Percentiles rank a stretch among this genome's conserved stretches.
Evolutionary conservation across 148 eudicot species (phyloP).

Genomic region (Persicaria maculosa): DNA sequence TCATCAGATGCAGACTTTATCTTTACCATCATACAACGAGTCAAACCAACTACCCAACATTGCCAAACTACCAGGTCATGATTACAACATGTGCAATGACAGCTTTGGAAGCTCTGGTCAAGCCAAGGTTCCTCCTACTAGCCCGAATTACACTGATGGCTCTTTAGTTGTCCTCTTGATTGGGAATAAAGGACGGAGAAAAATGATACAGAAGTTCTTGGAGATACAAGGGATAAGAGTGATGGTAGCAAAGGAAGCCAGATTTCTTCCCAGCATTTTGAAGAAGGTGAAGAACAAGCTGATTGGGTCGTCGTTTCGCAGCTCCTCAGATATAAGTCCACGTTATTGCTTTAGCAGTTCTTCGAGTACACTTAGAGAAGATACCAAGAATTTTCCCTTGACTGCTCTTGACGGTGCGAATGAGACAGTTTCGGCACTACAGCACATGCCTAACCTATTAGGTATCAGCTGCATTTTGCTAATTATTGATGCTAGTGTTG

Average conservation of each 20-base stretch:
- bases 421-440: neutral
- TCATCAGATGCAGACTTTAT: neutral
- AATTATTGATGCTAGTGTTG: slow-evolving; percentile 54
- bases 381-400: slow-evolving; percentile 6
- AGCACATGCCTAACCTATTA: neutral
- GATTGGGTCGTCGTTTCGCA: neutral
- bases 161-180: slow-evolving; percentile 57
- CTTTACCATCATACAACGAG: neutral
- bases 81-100: neutral
- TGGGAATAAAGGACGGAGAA: slow-evolving; percentile 41
- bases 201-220: slow-evolving; percentile 42
- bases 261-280: slow-evolving; percentile 25
- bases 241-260: slow-evolving; percentile 28
- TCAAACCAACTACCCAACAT: neutral
- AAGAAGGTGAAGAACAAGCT: slow-evolving; percentile 7
- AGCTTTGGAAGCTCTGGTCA: neutral
- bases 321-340: neutral
- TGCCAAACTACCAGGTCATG: slow-evolving; percentile 15
- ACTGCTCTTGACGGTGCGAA: slow-evolving; percentile 10
- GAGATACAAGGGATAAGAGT: slow-evolving; percentile 42
- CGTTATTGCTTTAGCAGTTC: slow-evolving; percentile 8
- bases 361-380: slow-evolving; percentile 6
- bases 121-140: neutral
- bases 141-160: neutral
- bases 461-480: slow-evolving; percentile 31